Base-by-base conservation (phyloP, 108 stramenopile genomes). In the Nitzschia inconspicua region DNA sequence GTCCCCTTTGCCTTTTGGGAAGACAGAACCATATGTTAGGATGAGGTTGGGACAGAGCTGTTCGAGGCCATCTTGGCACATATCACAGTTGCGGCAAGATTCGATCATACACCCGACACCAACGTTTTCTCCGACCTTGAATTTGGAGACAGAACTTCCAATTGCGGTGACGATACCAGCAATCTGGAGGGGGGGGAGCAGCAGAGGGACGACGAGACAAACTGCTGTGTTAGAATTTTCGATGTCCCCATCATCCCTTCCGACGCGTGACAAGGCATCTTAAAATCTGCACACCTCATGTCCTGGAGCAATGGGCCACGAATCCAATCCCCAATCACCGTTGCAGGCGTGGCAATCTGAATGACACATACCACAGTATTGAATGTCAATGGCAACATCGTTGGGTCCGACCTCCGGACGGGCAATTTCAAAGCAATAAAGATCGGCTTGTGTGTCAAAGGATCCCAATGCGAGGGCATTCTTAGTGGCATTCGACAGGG, bases 31-130 rank as follows among this genome's bases (percentile, higher is more conserved):
- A 36, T 70, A 70, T 9, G 69, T 70, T 39, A 56, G 69, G 27
- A 37, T 26, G 35, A 24, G 34, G 5, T 31, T 62, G 4, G 29
- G 42, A 50, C 87, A 89, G 26, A 55, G 36, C 24, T 82, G 47
- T 51, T 89, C 77, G 3, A 65, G 23, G 31, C 81, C 79, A 26
- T 19, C 27, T 42, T 65, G 22, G 58, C 89, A 91, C 24, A 47
- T 22, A 30, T 71, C 73, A 60, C 89, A 91, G 3, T 28, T 27
- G 14, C 36, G 32, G 56, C 89, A 91, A 2, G 73, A 60, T 44
- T 80, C 80, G 43, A 73, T 71, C 53, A 84, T 50, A 60, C 83
- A 86, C 16, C 82, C 84, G 9, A 91, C 72, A 52, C 89, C 85
- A 3, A 76, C 85, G 3, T 20, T 27, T 46, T 91, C 85, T 22